Evolutionary conservation across 345 rosid species (phyloP).

Genomic region (Aethionema arabicum): DNA sequence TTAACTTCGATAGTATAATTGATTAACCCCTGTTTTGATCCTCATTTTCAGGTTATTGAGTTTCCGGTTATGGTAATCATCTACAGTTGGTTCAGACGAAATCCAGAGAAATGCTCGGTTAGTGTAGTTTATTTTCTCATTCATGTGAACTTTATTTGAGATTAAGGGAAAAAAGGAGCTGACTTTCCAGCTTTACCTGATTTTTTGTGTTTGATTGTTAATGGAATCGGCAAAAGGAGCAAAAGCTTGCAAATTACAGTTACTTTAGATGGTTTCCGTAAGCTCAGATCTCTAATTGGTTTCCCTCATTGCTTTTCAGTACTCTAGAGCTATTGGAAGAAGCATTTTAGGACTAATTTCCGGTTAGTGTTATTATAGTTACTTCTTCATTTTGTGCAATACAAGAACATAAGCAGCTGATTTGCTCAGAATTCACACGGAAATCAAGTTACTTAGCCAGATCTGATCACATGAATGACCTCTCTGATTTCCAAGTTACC

Average conservation of each 20-base stretch:
- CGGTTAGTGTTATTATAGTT: conserved; percentile 50
- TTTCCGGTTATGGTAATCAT: conserved; percentile 50
- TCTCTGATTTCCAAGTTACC: not conserved
- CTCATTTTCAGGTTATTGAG: conserved; percentile 44
- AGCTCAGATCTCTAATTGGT: conserved; percentile 1
- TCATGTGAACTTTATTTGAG: not conserved
- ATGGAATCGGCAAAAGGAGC: conserved; percentile 3
- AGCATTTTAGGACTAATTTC: conserved; percentile 61
- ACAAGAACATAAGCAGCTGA: not conserved
- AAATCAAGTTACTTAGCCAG: not conserved
- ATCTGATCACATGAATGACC: conserved; percentile 5
- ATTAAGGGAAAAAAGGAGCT: not conserved
- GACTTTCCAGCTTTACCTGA: not conserved
- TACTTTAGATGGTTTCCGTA: not conserved
- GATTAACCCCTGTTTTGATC: not conserved
- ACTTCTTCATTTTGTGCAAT: not conserved
- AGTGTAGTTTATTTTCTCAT: conserved; percentile 5
- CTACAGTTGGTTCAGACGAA: conserved; percentile 53
- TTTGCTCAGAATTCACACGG: conserved; percentile 1
- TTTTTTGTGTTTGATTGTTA: not conserved
- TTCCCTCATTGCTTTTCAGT: conserved; percentile 48
- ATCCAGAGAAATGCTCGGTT: conserved; percentile 65
- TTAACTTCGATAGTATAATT: not conserved
- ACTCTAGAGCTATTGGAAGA: conserved; percentile 54
- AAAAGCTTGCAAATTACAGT: not conserved